Evolutionary conservation across 345 rosid genomes (phyloP), one percentile per base, ranked within the genome.

Genomic region (Salix suchowensis): DNA sequence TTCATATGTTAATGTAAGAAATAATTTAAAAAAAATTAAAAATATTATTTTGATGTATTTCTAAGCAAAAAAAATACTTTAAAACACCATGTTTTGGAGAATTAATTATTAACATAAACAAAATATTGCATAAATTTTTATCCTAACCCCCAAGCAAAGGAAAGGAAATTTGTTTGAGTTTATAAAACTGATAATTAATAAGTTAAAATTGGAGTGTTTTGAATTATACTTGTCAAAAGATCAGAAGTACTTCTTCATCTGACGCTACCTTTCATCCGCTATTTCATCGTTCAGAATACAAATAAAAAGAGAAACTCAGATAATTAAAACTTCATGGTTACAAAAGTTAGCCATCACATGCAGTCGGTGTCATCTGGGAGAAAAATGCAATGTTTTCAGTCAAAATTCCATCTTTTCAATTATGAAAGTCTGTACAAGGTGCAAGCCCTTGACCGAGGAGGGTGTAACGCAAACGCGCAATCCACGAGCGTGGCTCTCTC

Each of bases 391-490:
- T 66, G 69, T 19, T 66, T 34, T 19, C 40, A 34, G 69, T 66
- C 69, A 66, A 32, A 66, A 36, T 36, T 19, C 13, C 23, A 36
- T 66, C n/a, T 2, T 1, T 66, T 16, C n/a, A 19, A 66, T 3
- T 3, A 34, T 66, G 46, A 36, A 34, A 30, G 15, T 10, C 64
- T 24, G 11, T 58, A 23, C 28, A 58, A 0, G 23, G 6, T 26
- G 18, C 24, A 19, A 23, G 64, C 70, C 46, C 70, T 70, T 64
- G 69, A 48, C 26, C 7, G 0, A 0, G 79, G 67, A 4, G 65
- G 65, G 70, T 84, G 82, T 85, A 76, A 85, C 82, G 70, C 19
- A 64, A 75, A 85, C 88, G 87, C 88, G 85, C 88, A 79, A 23
- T 16, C 76, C n/a, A 74, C 40, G 74, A 58, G 85, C 86, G 88